Percentiles rank a stretch among this genome's conserved stretches.
These are phyloP conservation scores for Xylogone sp. DNA, from an alignment of 2,329 filamentous ascomycete genomes.

Conservation along the genomic window DNA sequence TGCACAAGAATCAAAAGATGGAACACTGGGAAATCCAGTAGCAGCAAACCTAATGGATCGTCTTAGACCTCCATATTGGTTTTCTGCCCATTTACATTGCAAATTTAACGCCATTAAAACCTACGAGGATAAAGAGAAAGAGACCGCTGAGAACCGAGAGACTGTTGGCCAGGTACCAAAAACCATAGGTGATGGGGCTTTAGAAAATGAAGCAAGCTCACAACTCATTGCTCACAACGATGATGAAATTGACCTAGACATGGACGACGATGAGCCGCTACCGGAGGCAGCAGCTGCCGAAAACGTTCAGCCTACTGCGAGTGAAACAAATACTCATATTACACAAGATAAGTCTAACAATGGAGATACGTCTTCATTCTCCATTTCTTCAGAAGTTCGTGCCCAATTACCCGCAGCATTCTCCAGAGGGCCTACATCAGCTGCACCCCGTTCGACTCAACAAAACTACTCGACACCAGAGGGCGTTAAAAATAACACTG, in stretches of 20 bases:
- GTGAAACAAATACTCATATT: slow-evolving; percentile 2
- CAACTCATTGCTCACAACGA: slow-evolving; percentile 43
- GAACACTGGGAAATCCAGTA: slow-evolving; percentile 74
- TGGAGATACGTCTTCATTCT: slow-evolving; percentile 7
- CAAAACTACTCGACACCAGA: slow-evolving; percentile 63
- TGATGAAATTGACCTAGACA: slow-evolving; percentile 68
- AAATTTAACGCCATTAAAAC: slow-evolving; percentile 71
- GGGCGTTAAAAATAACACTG: slow-evolving; percentile 72
- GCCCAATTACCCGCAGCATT: slow-evolving; percentile 77
- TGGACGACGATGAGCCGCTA: slow-evolving; percentile 42
- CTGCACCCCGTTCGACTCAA: slow-evolving; percentile 30
- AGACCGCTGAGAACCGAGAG: slow-evolving; percentile 7
- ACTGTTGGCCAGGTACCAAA: neutral
- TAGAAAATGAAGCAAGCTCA: neutral
- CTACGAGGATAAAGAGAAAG: slow-evolving; percentile 36
- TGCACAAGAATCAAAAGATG: slow-evolving; percentile 68
- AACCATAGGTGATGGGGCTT: neutral
- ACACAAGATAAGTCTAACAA: slow-evolving; percentile 9
- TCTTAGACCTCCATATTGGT: slow-evolving; percentile 83
- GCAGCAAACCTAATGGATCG: slow-evolving; percentile 78
- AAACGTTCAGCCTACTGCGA: slow-evolving; percentile 1
- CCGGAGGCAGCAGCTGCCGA: neutral
- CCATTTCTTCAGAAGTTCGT: slow-evolving; percentile 61
- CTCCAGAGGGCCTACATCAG: slow-evolving; percentile 35
- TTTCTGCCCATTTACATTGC: slow-evolving; percentile 88